Conservation (phyloP, 2,329 filamentous ascomycete genomes). For the Pseudogymnoascus sp. region DNA sequence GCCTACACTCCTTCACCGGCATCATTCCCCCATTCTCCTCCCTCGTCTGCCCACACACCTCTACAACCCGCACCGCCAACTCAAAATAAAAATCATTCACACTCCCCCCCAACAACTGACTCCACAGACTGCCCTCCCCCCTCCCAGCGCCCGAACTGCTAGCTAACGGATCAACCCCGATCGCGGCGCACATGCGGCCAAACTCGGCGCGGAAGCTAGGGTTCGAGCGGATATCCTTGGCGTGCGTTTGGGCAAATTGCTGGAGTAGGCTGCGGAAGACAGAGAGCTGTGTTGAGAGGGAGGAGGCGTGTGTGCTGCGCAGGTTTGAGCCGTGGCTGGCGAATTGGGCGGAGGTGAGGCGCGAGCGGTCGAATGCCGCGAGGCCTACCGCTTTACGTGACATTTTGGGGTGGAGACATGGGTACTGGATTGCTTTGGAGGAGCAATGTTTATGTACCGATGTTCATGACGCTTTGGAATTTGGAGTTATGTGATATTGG, state of each 20-base stretch:
- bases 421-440: neutral
- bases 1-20: constrained; percentile 70
- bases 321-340: constrained; percentile 81
- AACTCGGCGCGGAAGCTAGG: constrained; percentile 94
- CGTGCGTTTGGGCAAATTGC: constrained; percentile 91
- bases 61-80: constrained; percentile 88
- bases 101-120: constrained; percentile 79
- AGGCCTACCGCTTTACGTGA: constrained; percentile 81
- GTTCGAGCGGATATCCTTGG: constrained; percentile 90
- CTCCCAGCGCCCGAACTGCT: constrained; percentile 47
- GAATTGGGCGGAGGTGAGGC: constrained; percentile 80
- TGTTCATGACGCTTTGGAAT: neutral
- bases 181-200: constrained; percentile 94
- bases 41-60: constrained; percentile 79
- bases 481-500: neutral
- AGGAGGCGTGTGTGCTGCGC: constrained; percentile 74
- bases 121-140: constrained; percentile 68
- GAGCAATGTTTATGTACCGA: constrained; percentile 8
- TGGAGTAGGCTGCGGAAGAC: constrained; percentile 94
- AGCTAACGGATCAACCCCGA: constrained; percentile 92
- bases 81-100: constrained; percentile 99
- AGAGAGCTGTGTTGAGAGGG: constrained; percentile 84
- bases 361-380: constrained; percentile 79
- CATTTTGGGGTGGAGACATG: constrained; percentile 34
- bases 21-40: constrained; percentile 90